These are phyloP conservation scores for Penicillium waksmanii DNA, from an alignment of 495 filamentous ascomycete species.

Conservation along the genomic window DNA sequence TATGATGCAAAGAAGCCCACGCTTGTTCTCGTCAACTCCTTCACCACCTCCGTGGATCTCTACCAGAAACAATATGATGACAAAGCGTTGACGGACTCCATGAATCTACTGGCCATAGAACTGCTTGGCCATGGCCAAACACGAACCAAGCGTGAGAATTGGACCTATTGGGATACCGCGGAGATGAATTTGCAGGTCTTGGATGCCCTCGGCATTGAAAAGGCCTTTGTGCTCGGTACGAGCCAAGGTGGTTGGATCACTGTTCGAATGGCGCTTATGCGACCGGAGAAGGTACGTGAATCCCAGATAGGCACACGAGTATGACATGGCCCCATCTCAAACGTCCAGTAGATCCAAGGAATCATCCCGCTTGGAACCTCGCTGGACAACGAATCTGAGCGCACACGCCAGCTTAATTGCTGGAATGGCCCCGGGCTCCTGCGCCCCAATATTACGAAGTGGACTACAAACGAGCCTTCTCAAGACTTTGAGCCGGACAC, in stretches of 20 bases:
- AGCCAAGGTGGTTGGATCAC: conserved; percentile 68
- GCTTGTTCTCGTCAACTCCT: conserved; percentile 41
- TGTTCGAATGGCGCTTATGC: conserved; percentile 60
- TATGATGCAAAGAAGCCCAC: conserved; percentile 44
- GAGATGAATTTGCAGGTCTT: conserved; percentile 55
- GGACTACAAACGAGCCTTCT: conserved; percentile 46
- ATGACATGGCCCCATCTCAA: background rate
- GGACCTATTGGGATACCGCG: conserved; percentile 58
- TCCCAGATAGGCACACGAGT: conserved; percentile 1
- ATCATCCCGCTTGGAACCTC: conserved; percentile 67
- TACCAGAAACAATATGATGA: conserved; percentile 35
- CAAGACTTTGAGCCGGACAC: conserved; percentile 58
- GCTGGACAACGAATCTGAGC: conserved; percentile 62
- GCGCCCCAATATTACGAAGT: conserved; percentile 45
- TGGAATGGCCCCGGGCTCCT: conserved; percentile 58
- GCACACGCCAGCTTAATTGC: conserved; percentile 54
- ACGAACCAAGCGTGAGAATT: conserved; percentile 41
- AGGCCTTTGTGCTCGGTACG: conserved; percentile 61
- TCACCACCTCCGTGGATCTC: conserved; percentile 38
- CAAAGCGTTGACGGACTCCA: conserved; percentile 22
- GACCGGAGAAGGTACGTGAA: conserved; percentile 54
- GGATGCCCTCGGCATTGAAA: conserved; percentile 54
- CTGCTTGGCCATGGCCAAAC: conserved; percentile 57
- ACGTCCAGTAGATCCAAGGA: conserved; percentile 51
- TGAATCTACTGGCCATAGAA: conserved; percentile 56